Evolutionary conservation across 2,329 filamentous ascomycete species (phyloP).

Genomic region (Aspergillus piperis): DNA sequence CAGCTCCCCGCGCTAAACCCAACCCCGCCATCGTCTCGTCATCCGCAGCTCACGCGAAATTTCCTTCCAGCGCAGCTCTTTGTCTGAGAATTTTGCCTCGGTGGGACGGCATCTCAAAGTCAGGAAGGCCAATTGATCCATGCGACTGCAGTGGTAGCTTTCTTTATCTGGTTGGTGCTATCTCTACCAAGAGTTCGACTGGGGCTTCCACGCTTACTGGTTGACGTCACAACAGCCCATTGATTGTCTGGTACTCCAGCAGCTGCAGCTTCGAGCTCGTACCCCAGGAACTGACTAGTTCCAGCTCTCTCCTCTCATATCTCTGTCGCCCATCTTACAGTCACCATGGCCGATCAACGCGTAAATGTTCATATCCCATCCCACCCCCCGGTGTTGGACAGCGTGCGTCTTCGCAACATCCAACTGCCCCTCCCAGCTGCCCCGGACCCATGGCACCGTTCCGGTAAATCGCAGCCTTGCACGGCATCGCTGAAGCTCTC

Average conservation of each 20-base stretch:
- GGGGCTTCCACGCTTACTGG: background rate
- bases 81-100: background rate
- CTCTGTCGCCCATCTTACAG: background rate
- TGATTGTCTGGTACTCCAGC: background rate
- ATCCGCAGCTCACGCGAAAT: background rate
- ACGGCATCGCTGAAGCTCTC: slow-evolving; percentile 46
- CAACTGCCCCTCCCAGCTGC: slow-evolving; percentile 46
- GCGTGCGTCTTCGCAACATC: slow-evolving; percentile 46
- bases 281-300: background rate
- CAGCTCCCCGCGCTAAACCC: background rate
- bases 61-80: background rate
- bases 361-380: slow-evolving; percentile 34
- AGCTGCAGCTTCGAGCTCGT: slow-evolving; percentile 1
- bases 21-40: slow-evolving; percentile 1
- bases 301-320: background rate
- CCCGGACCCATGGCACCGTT: slow-evolving; percentile 50
- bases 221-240: slow-evolving; percentile 6
- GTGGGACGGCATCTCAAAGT: background rate
- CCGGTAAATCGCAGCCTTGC: slow-evolving; percentile 48
- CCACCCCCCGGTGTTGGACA: slow-evolving; percentile 38
- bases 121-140: background rate
- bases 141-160: background rate
- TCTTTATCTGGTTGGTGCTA: background rate
- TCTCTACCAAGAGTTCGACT: background rate
- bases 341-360: slow-evolving; percentile 27